A percentile compares a stretch with the other conserved stretches of the same genome.
Evolutionary conservation across 1,284 basidiomycete species (phyloP).

Genomic region (Pascua guehoae): DNA sequence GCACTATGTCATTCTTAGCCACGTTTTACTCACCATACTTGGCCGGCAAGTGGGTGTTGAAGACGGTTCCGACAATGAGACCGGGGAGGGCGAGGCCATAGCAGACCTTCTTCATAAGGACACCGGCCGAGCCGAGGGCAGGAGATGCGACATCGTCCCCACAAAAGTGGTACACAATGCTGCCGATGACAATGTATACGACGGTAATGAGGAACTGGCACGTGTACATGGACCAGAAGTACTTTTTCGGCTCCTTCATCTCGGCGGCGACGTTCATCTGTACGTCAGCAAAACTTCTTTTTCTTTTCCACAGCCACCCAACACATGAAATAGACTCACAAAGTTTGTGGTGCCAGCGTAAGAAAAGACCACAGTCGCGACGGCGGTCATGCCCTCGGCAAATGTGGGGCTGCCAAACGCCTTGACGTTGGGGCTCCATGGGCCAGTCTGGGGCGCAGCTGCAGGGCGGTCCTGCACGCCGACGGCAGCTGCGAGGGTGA

Average conservation of each 20-base stretch:
- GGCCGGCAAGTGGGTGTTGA: constrained; percentile 19
- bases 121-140: constrained; percentile 45
- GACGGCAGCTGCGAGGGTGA: constrained; percentile 46
- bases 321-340: constrained; percentile 22
- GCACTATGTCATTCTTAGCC: constrained; percentile 3
- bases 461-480: constrained; percentile 44
- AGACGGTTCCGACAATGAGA: constrained; percentile 22
- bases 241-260: constrained; percentile 32
- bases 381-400: constrained; percentile 39
- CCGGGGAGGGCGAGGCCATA: constrained; percentile 49
- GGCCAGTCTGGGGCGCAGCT: constrained; percentile 25
- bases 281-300: constrained; percentile 5
- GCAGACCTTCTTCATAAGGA: constrained; percentile 43
- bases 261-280: constrained; percentile 36
- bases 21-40: background rate
- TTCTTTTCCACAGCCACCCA: background rate
- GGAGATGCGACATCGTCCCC: constrained; percentile 46
- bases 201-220: constrained; percentile 36
- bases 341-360: constrained; percentile 33
- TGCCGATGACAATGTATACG: constrained; percentile 32
- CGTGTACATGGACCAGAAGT: constrained; percentile 26
- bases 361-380: constrained; percentile 41
- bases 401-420: constrained; percentile 24
- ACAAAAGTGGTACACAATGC: constrained; percentile 30
- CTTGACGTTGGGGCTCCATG: constrained; percentile 31